Conservation (phyloP, 306 rosid species). For the barrel medic (Medicago truncatula) region MtrunA17r5.0-ANR NC_053048.1:30239501-30240000, state of each 20-base stretch:
- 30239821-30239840: slow-evolving; percentile 61
- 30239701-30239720: slow-evolving; percentile 76
- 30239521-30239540: neutral
- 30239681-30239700: slow-evolving; percentile 84
- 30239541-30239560: slow-evolving; percentile 7
- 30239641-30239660: slow-evolving; percentile 54
- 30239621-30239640: slow-evolving; percentile 37
- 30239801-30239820: slow-evolving; percentile 74
- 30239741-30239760: slow-evolving; percentile 70
- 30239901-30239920: slow-evolving; percentile 93
- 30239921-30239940: slow-evolving; percentile 92
- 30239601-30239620: slow-evolving; percentile 48
- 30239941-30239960: slow-evolving; percentile 88
- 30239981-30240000: slow-evolving; percentile 78
- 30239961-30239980: slow-evolving; percentile 87
- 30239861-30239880: slow-evolving; percentile 74
- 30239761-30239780: slow-evolving; percentile 82
- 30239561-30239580: neutral
- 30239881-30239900: slow-evolving; percentile 77
- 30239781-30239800: slow-evolving; percentile 80
- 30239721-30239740: slow-evolving; percentile 62
- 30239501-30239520: slow-evolving; percentile 3
- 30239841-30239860: slow-evolving; percentile 75
- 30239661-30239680: slow-evolving; percentile 67
- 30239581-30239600: neutral